These are phyloP conservation scores for Yamadazyma blattariae DNA, from an alignment of 1,139 yeast species.

Conservation along the genomic window DNA sequence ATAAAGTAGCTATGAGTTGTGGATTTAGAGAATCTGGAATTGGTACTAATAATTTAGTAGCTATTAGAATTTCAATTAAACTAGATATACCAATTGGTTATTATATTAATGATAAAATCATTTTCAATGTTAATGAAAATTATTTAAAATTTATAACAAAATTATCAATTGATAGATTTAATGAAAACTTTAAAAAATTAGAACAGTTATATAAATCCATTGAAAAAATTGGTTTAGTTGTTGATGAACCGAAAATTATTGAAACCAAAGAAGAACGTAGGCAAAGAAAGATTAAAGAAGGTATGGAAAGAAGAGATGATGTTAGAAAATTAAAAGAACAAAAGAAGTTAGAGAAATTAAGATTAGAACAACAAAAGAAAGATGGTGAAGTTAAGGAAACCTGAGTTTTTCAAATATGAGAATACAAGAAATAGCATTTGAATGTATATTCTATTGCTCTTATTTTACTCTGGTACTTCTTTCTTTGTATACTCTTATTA, in stretches of 20 bases:
- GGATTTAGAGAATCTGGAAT: conserved; percentile 89
- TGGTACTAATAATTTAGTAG: conserved; percentile 76
- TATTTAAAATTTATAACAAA: conserved; percentile 50
- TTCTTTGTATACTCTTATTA: no score
- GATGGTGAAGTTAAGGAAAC: no score
- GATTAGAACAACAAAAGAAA: no score
- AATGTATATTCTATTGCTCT: no score
- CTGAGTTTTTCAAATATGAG: no score
- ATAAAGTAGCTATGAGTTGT: conserved; percentile 72
- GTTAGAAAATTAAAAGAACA: conserved; percentile 23
- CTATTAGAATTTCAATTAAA: conserved; percentile 67
- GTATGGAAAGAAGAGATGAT: conserved; percentile 48
- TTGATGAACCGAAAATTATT: conserved; percentile 1
- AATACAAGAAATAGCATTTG: no score
- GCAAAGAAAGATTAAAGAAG: conserved; percentile 57
- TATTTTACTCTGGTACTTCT: no score
- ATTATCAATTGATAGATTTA: conserved; percentile 56
- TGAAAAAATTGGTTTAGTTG: conserved; percentile 19
- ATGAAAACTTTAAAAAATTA: conserved; percentile 59
- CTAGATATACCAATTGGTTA: conserved; percentile 74
- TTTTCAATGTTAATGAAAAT: conserved; percentile 44
- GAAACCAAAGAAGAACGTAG: conserved; percentile 55
- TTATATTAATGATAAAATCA: conserved; percentile 26
- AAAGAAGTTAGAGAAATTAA: conserved; percentile 10
- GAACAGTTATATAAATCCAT: conserved; percentile 45